Base-by-base conservation (phyloP, 2,329 filamentous ascomycete genomes). In the Hortaea sp. region DNA sequence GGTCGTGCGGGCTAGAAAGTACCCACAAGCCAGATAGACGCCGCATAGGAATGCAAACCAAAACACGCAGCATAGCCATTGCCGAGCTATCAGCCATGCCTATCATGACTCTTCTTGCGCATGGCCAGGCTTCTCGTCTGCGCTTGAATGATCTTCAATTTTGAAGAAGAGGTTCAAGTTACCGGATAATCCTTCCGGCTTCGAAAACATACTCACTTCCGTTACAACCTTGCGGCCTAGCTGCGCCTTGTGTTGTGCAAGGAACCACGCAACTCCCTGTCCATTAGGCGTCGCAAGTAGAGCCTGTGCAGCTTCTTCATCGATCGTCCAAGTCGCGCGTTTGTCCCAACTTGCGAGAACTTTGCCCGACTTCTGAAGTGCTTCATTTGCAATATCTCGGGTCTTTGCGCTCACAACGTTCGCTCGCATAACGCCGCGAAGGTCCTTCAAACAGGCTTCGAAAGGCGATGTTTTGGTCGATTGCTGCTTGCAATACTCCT, bases 221-320 rank as follows among this genome's bases (percentile, higher is more conserved):
- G 45, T 37, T 7, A 54, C 39, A 2, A 29, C 31, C 37, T 47
- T 50, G 20, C 12, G 27, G 6, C 53, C 51, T n/a, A 55, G 34
- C 34, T 53, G 43, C 12, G 44, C 27, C 11, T 48, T 48, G 30
- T 53, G 53, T 41, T 53, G 47, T 2, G 41, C 44, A 5, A 53
- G 35, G 6, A 53, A 42, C 27, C 45, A 52, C 1, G 49, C 49
- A 6, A 45, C 44, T 5, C 41, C 51, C 6, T 37, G 29, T 9
- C 45, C 53, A 41, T 49, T 44, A 6, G 51, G 49, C 9, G 46
- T 42, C 4, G 40, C 49, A 12, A 55, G n/a, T 4, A 55, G 37
- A 20, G 50, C 47, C 7, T 42, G 38, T 11, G 46, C 46, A 4
- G 44, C 46, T 6, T 50, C 44, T 7, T 41, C 44, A 9, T 43